Percentiles rank a stretch among this genome's conserved stretches.
Evolutionary conservation across 176 grass and related monocot genomes (phyloP).

Genomic region (Triticum dicoccoides): DNA sequence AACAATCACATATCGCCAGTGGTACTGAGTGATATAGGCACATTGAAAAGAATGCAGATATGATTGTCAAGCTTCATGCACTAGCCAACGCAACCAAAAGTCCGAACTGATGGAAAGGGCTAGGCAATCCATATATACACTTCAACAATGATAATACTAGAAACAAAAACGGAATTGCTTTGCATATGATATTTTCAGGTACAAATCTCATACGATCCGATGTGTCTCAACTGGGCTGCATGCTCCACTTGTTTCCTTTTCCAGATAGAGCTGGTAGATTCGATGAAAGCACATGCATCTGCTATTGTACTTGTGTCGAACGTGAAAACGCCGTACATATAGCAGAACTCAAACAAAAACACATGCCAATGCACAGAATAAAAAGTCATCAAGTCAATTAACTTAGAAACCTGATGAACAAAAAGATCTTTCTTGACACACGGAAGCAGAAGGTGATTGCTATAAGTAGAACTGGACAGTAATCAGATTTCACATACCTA

Average conservation of each 20-base stretch:
- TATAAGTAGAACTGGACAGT: neutral
- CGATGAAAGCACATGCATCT: no score
- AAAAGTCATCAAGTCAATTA: neutral
- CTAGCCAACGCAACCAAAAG: no score
- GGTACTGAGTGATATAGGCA: neutral
- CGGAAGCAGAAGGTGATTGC: neutral
- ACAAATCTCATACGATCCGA: no score
- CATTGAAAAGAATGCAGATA: neutral
- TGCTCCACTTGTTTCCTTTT: no score
- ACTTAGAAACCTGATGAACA: neutral
- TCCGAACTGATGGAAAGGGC: no score
- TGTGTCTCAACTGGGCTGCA: no score
- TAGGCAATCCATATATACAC: no score
- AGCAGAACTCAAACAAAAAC: neutral
- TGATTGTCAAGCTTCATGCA: neutral
- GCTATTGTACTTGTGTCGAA: no score
- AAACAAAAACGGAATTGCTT: neutral
- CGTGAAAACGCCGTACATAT: no score
- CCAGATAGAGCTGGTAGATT: no score
- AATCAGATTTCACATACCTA: conserved; percentile 22
- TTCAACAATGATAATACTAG: neutral
- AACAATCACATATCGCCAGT: neutral
- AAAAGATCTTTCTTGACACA: neutral
- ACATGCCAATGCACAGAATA: neutral
- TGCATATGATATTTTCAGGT: no score